phyloP scores from a whole-genome alignment of 495 filamentous ascomycete species.

The Thermothielavioides terrestris region DNA sequence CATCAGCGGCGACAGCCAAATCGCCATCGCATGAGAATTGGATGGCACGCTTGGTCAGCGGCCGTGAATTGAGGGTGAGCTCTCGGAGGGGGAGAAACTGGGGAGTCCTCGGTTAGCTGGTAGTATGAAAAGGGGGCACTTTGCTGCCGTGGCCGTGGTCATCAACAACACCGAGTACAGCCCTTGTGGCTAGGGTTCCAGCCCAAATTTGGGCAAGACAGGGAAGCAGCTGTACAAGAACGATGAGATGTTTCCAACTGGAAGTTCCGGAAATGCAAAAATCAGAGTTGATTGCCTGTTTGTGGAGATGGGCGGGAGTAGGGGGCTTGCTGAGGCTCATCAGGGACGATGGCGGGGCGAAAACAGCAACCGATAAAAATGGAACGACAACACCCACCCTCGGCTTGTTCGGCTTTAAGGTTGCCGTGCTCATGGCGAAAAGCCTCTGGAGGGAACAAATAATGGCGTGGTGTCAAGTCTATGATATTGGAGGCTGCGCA shows the following conservation, averaged over 20 bases:
- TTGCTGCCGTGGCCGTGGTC: neutral
- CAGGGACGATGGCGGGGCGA: too few species aligned
- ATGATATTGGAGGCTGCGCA: neutral
- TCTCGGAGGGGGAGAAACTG: constrained; percentile 35
- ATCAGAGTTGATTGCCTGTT: too few species aligned
- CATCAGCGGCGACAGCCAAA: constrained; percentile 39
- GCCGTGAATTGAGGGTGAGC: constrained; percentile 33
- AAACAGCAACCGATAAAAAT: neutral
- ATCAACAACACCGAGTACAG: neutral
- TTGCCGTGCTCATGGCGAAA: constrained; percentile 5
- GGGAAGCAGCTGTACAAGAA: too few species aligned
- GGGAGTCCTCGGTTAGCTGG: constrained; percentile 1
- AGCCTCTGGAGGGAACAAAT: too few species aligned
- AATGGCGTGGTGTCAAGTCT: neutral
- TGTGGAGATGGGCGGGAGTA: too few species aligned
- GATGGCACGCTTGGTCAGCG: constrained; percentile 37
- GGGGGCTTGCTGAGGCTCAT: too few species aligned
- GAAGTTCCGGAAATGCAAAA: neutral
- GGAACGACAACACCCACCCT: constrained; percentile 10
- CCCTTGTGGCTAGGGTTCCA: too few species aligned
- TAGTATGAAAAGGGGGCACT: neutral
- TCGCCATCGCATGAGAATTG: constrained; percentile 43
- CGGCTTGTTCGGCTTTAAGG: constrained; percentile 11
- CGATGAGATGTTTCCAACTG: neutral
- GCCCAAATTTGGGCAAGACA: too few species aligned